These are phyloP conservation scores for Aspergillus sp. DNA, from an alignment of 2,329 filamentous ascomycete species.

Conservation along the genomic window DNA sequence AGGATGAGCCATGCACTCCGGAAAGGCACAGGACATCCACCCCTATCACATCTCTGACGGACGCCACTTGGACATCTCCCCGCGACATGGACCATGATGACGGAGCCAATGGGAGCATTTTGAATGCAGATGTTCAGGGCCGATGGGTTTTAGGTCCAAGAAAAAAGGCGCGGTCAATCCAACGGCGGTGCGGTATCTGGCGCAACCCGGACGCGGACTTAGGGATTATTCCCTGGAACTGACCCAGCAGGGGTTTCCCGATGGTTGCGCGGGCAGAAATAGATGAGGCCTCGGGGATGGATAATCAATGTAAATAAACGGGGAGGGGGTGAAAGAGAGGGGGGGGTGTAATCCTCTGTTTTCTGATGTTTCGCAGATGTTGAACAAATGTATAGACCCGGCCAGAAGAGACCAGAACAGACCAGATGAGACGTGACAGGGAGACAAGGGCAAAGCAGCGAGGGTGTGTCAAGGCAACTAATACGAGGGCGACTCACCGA, in stretches of 20 bases:
- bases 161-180: constrained; percentile 13
- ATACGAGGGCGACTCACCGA: constrained; percentile 1
- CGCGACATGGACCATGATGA: constrained; percentile 22
- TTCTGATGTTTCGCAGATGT: background rate
- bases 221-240: constrained; percentile 11
- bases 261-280: background rate
- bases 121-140: constrained; percentile 16
- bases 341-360: background rate
- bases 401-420: no score
- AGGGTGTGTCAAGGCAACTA: background rate
- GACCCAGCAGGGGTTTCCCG: background rate
- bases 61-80: constrained; percentile 30
- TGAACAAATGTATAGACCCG: background rate
- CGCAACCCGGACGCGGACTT: constrained; percentile 7
- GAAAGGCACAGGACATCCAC: constrained; percentile 33
- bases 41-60: constrained; percentile 28
- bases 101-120: constrained; percentile 26
- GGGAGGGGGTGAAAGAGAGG: background rate
- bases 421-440: background rate
- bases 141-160: constrained; percentile 3
- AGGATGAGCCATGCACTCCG: constrained; percentile 26
- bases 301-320: background rate
- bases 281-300: background rate
- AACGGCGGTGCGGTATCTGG: constrained; percentile 15
- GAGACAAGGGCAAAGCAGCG: background rate